phyloP scores from a whole-genome alignment of 2,329 filamentous ascomycete species.

The Pseudogymnoascus sp. region DNA sequence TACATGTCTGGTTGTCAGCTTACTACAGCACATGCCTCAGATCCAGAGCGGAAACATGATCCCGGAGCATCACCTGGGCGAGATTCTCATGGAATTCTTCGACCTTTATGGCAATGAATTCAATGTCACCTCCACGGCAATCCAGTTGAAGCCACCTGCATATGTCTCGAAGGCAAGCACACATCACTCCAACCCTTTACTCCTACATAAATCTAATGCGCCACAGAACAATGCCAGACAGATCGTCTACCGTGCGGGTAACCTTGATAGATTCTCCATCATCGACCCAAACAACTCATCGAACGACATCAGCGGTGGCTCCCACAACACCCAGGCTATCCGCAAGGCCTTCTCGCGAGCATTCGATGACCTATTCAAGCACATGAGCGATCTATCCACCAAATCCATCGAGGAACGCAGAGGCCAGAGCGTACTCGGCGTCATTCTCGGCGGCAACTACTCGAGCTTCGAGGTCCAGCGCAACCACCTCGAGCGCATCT shows the following conservation, averaged over 20 bases:
- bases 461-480: slow-evolving; percentile 63
- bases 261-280: slow-evolving; percentile 66
- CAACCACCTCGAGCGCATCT: slow-evolving; percentile 31
- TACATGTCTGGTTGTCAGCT: slow-evolving; percentile 85
- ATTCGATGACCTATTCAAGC: slow-evolving; percentile 44
- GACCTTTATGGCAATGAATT: slow-evolving; percentile 82
- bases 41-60: slow-evolving; percentile 52
- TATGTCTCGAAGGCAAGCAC: slow-evolving; percentile 65
- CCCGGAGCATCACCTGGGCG: slow-evolving; percentile 61
- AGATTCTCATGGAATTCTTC: slow-evolving; percentile 79
- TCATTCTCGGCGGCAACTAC: slow-evolving; percentile 73
- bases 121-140: slow-evolving; percentile 59
- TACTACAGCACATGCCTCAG: slow-evolving; percentile 72
- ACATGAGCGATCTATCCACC: slow-evolving; percentile 44
- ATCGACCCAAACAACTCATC: slow-evolving; percentile 78
- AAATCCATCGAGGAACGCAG: slow-evolving; percentile 24
- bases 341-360: slow-evolving; percentile 61
- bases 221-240: slow-evolving; percentile 14
- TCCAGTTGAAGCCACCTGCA: slow-evolving; percentile 64
- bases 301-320: slow-evolving; percentile 89
- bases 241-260: slow-evolving; percentile 41
- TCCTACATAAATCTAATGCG: background rate
- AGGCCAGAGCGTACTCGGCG: slow-evolving; percentile 48
- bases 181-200: background rate
- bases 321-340: slow-evolving; percentile 59